Evolutionary conservation across 805 yeast species (phyloP).

Genomic region (Pichia phayaonensis): DNA sequence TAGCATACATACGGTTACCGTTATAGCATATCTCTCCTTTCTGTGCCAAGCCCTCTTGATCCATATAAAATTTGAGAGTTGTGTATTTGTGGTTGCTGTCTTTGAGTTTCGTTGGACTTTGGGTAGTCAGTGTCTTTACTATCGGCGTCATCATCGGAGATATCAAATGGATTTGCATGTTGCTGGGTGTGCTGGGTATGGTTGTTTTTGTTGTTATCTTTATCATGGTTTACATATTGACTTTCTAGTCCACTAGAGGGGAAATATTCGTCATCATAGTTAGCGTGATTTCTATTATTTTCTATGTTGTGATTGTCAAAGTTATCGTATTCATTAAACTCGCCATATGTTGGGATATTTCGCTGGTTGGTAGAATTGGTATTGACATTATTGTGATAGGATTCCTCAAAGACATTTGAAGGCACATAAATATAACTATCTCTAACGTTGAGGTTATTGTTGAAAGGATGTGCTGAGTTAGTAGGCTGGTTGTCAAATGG

Average conservation of each 20-base stretch:
- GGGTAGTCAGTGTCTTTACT: neutral
- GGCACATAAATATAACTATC: constrained; percentile 4
- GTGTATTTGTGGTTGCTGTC: neutral
- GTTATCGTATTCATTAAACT: neutral
- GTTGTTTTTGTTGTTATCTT: neutral
- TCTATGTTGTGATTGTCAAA: too few species aligned
- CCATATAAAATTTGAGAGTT: neutral
- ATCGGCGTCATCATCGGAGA: neutral
- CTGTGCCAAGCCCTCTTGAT: constrained; percentile 1
- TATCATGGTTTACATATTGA: neutral
- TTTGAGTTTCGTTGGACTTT: neutral
- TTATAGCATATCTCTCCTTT: neutral
- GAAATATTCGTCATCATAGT: neutral
- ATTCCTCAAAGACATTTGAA: constrained; percentile 4
- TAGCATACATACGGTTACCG: neutral
- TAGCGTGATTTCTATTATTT: neutral
- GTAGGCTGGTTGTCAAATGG: neutral
- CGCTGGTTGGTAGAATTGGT: neutral
- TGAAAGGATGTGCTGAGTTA: neutral
- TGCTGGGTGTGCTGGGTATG: neutral
- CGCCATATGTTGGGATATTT: neutral
- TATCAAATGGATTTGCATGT: neutral
- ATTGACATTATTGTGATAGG: neutral
- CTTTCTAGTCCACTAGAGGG: too few species aligned
- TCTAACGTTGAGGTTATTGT: neutral